phyloP scores from a whole-genome alignment of 1,284 basidiomycete genomes.

The Cryptococcus maquisensis region DNA sequence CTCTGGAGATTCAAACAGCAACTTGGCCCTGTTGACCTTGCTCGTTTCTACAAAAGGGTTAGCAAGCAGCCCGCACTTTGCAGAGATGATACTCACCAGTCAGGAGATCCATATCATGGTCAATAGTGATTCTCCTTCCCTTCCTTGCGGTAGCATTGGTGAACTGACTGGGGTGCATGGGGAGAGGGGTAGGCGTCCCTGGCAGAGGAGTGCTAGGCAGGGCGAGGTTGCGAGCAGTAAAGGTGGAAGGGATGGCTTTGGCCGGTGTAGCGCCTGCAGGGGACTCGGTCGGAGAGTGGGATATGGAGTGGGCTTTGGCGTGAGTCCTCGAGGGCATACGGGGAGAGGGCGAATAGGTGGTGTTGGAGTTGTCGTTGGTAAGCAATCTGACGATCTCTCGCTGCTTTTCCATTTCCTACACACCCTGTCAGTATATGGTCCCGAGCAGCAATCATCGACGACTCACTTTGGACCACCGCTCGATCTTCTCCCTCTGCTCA shows the following conservation, averaged over 20 bases:
- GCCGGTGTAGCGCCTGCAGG: slow-evolving; percentile 4
- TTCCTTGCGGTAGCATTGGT: slow-evolving; percentile 31
- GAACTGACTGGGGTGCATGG: slow-evolving; percentile 38
- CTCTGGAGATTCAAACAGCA: slow-evolving; percentile 26
- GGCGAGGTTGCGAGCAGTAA: slow-evolving; percentile 38
- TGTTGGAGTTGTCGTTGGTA: slow-evolving; percentile 17
- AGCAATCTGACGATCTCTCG: slow-evolving; percentile 39
- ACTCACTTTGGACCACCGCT: slow-evolving; percentile 42
- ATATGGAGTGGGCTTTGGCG: slow-evolving; percentile 19
- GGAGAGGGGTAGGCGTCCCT: slow-evolving; percentile 32
- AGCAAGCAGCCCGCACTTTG: not conserved
- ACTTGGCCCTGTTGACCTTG: slow-evolving; percentile 27
- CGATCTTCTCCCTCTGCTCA: slow-evolving; percentile 43
- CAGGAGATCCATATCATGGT: slow-evolving; percentile 44
- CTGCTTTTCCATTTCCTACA: slow-evolving; percentile 42
- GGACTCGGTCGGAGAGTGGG: slow-evolving; percentile 9
- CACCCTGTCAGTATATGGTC: not conserved
- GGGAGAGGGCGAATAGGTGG: slow-evolving; percentile 8
- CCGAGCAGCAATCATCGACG: not conserved
- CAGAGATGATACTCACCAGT: slow-evolving; percentile 27
- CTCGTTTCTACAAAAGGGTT: slow-evolving; percentile 17
- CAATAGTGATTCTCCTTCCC: slow-evolving; percentile 42
- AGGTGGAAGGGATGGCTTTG: slow-evolving; percentile 27
- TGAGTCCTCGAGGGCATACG: slow-evolving; percentile 6
- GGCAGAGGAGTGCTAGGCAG: slow-evolving; percentile 16